Conservation (phyloP, 2,329 filamentous ascomycete genomes). For the Colletotrichum navitas region DNA sequence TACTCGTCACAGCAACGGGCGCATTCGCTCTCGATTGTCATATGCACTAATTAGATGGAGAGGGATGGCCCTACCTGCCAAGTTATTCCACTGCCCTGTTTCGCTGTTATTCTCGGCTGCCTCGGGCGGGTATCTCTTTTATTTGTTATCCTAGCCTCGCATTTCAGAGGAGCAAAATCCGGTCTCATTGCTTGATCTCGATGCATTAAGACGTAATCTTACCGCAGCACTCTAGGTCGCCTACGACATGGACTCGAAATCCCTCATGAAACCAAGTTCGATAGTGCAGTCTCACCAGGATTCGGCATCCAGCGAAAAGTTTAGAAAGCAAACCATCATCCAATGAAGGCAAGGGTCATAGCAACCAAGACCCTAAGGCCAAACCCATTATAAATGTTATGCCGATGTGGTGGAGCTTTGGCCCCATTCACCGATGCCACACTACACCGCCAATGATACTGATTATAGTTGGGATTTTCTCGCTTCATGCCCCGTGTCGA, state of each 20-base stretch:
- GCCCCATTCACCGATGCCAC: slow-evolving; percentile 31
- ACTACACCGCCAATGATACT: slow-evolving; percentile 34
- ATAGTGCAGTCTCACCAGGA: slow-evolving; percentile 38
- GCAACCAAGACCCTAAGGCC: slow-evolving; percentile 12
- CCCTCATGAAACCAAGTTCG: slow-evolving; percentile 41
- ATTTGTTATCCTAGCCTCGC: not conserved
- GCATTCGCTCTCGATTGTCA: slow-evolving; percentile 13
- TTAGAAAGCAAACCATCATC: slow-evolving; percentile 28
- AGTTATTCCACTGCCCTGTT: slow-evolving; percentile 13
- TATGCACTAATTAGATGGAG: slow-evolving; percentile 1
- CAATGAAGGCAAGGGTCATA: slow-evolving; percentile 34
- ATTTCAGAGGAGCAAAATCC: not conserved
- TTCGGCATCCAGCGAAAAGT: slow-evolving; percentile 29
- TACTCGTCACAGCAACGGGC: slow-evolving; percentile 4
- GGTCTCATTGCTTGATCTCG: slow-evolving; percentile 26
- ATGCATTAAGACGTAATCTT: slow-evolving; percentile 43
- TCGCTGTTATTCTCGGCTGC: slow-evolving; percentile 40
- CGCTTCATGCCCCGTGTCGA: slow-evolving; percentile 34
- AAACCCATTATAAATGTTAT: slow-evolving; percentile 42
- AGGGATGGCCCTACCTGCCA: slow-evolving; percentile 1
- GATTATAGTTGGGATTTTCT: slow-evolving; percentile 20
- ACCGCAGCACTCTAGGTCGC: slow-evolving; percentile 11
- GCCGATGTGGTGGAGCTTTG: slow-evolving; percentile 29
- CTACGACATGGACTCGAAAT: slow-evolving; percentile 31
- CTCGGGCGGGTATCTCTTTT: slow-evolving; percentile 18